Evolutionary conservation across 768 basidiomycete species (phyloP), one percentile per base, ranked within the genome.

Genomic region (Boletus sensibilis): DNA sequence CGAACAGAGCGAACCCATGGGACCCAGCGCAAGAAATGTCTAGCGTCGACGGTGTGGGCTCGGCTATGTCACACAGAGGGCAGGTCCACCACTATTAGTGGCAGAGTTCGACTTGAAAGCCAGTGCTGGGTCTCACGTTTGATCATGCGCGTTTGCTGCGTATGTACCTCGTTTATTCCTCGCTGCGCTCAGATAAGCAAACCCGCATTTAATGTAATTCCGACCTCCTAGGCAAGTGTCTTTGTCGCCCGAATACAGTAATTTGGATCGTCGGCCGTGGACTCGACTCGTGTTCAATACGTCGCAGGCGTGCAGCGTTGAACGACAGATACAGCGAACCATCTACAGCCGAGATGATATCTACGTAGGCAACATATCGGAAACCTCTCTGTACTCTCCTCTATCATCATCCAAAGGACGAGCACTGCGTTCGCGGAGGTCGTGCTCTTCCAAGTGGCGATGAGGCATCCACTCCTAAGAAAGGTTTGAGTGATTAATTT

Each of bases 1-100:
- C 31, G 84, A 85, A 64, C 83, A 85, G 43, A 83, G 71, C 57
- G 80, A 82, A 59, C 83, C 84, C 84, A 86, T 84, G 23, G 44
- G 14, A 33, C 47, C 38, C 23, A 33, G 20, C 34, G 41, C 31
- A n/a, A 34, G 43, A 31, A 41, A 25, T 23, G 40, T 46, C 44
- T 25, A 33, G 45, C 14, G 46, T 52, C 56, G 5, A 20, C 27
- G 25, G 39, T 39, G 31, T 16, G 35, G 35, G 25, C 23, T 58
- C 56, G 38, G 42, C 27, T 48, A 18, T 12, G 51, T 11, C 31
- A 29, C 27, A 43, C 21, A 20, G 21, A 27, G 35, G 23, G 20
- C 23, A 18, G 23, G 39, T 10, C 18, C 25, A 18, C 49, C 21
- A 14, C 37, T n/a, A 10, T 11, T 20, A 23, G 40, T 55, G 33